phyloP scores from a whole-genome alignment of 2,329 filamentous ascomycete species.

The Alternaria brassicae region DNA sequence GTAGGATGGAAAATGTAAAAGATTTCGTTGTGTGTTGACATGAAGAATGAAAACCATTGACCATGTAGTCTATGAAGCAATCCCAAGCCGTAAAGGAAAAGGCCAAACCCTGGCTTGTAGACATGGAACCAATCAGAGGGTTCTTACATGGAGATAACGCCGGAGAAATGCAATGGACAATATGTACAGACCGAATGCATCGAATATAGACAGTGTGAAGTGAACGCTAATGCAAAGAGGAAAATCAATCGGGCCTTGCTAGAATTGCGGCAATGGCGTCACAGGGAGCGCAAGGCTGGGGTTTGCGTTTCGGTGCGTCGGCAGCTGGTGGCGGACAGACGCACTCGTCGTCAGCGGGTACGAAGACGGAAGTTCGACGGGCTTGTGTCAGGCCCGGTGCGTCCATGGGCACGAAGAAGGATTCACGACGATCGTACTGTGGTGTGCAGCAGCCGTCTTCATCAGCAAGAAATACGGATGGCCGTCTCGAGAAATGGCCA shows the following conservation, averaged over 20 bases:
- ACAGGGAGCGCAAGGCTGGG: slow-evolving; percentile 30
- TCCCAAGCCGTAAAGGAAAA: slow-evolving; percentile 3
- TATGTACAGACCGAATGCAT: slow-evolving; percentile 27
- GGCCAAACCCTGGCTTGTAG: slow-evolving; percentile 7
- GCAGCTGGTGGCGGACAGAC: slow-evolving; percentile 19
- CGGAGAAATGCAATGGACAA: slow-evolving; percentile 24
- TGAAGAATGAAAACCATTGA: slow-evolving; percentile 3
- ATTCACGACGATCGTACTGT: slow-evolving; percentile 26
- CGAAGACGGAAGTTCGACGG: slow-evolving; percentile 26
- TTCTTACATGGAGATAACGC: slow-evolving; percentile 35
- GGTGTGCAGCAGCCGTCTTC: slow-evolving; percentile 18
- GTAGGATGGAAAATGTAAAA: neutral
- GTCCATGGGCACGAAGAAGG: slow-evolving; percentile 21
- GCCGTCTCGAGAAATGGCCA: slow-evolving; percentile 23
- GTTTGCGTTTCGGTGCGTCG: slow-evolving; percentile 26
- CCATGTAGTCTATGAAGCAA: slow-evolving; percentile 8
- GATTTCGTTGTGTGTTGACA: neutral
- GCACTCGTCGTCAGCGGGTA: slow-evolving; percentile 23
- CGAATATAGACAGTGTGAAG: slow-evolving; percentile 33
- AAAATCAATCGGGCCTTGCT: slow-evolving; percentile 27
- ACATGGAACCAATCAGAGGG: slow-evolving; percentile 33
- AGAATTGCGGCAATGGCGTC: slow-evolving; percentile 38
- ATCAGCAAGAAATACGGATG: slow-evolving; percentile 13
- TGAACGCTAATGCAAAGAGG: slow-evolving; percentile 8
- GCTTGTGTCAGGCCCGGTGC: slow-evolving; percentile 17